These are phyloP conservation scores for Lasiosphaeria hispida DNA, from an alignment of 495 filamentous ascomycete species.

Conservation along the genomic window DNA sequence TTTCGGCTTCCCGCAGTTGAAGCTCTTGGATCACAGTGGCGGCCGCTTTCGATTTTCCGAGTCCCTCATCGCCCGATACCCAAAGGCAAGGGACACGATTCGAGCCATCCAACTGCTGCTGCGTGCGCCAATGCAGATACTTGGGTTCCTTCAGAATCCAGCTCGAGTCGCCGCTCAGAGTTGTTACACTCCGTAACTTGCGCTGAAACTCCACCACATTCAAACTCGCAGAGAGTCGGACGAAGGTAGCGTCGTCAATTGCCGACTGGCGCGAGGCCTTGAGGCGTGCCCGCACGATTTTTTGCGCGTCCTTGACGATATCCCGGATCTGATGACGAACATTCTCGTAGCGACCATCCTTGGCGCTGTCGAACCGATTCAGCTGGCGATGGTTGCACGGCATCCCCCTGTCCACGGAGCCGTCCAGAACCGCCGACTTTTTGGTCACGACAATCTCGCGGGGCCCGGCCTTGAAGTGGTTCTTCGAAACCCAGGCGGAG, in stretches of 20 bases:
- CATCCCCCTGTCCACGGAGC: not conserved
- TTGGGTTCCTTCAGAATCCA: slow-evolving; percentile 12
- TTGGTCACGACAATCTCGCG: slow-evolving; percentile 15
- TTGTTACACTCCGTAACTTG: slow-evolving; percentile 8
- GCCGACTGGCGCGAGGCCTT: slow-evolving; percentile 10
- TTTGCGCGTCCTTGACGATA: slow-evolving; percentile 15
- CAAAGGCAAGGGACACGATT: slow-evolving; percentile 12
- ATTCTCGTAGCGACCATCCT: slow-evolving; percentile 11
- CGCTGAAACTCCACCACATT: slow-evolving; percentile 10
- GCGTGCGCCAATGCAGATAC: slow-evolving; percentile 14
- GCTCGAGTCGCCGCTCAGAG: slow-evolving; percentile 15
- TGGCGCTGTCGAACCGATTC: slow-evolving; percentile 19
- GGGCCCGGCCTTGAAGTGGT: slow-evolving; percentile 9
- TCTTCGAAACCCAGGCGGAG: slow-evolving; percentile 9
- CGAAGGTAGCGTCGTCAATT: slow-evolving; percentile 12
- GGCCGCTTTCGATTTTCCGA: slow-evolving; percentile 17
- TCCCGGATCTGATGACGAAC: slow-evolving; percentile 9
- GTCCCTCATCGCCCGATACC: slow-evolving; percentile 15
- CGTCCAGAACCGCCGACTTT: slow-evolving; percentile 13
- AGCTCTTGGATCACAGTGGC: slow-evolving; percentile 9
- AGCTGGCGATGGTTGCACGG: slow-evolving; percentile 15
- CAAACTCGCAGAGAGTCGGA: slow-evolving; percentile 9
- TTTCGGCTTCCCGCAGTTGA: slow-evolving; percentile 8
- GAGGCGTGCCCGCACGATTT: slow-evolving; percentile 6
- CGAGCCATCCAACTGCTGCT: slow-evolving; percentile 6